These are phyloP conservation scores for Anastatica hierochuntica DNA, from an alignment of 345 rosid species.

Conservation along the genomic window DNA sequence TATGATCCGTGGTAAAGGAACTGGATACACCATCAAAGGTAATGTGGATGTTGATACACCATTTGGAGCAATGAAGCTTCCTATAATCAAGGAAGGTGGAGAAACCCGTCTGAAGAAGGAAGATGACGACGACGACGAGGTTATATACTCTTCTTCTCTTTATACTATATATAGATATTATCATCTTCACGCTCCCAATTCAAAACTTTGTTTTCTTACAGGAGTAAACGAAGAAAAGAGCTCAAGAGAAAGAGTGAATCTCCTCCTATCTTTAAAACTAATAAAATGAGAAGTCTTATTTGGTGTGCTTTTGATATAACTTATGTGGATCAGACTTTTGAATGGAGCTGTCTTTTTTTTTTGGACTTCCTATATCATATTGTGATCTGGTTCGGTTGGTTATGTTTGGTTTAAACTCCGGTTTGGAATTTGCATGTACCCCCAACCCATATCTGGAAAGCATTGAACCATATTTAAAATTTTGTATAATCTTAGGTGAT, in stretches of 20 bases:
- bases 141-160: neutral
- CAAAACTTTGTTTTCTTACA: neutral
- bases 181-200: neutral
- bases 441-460: too few relatives aligned
- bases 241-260: neutral
- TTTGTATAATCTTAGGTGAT: too few relatives aligned
- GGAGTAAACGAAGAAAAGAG: slow-evolving; percentile 12
- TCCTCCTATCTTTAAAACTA: neutral
- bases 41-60: slow-evolving; percentile 78
- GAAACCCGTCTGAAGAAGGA: slow-evolving; percentile 78
- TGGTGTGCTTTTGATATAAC: slow-evolving; percentile 10
- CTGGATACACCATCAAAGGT: slow-evolving; percentile 85
- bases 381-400: slow-evolving; percentile 1
- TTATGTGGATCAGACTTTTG: slow-evolving; percentile 17
- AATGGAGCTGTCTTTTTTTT: neutral
- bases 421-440: too few relatives aligned
- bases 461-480: too few relatives aligned
- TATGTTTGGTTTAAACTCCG: neutral
- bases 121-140: slow-evolving; percentile 72
- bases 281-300: neutral
- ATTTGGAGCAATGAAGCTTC: slow-evolving; percentile 89
- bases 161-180: neutral
- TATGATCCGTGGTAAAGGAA: slow-evolving; percentile 92
- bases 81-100: slow-evolving; percentile 89
- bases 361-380: neutral